Conservation (phyloP, 1,284 basidiomycete genomes). For the Gymnopus androsaceus region DNA sequence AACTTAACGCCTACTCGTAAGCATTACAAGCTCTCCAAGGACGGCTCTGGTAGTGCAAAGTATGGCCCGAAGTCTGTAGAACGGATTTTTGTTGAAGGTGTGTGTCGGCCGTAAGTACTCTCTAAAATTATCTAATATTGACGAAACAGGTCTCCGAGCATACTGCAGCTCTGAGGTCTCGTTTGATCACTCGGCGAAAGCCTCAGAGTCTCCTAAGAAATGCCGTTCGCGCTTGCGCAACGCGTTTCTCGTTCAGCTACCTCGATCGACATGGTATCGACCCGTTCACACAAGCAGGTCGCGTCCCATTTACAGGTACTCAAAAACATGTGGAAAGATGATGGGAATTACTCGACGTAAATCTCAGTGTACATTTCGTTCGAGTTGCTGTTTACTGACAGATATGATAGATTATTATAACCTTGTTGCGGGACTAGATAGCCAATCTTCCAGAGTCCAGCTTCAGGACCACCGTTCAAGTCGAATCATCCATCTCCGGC, state of each 20-base stretch:
- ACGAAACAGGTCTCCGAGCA: slow-evolving; percentile 61
- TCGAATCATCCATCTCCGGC: slow-evolving; percentile 31
- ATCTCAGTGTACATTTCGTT: slow-evolving; percentile 18
- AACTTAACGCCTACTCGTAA: slow-evolving; percentile 74
- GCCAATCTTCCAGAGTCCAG: slow-evolving; percentile 22
- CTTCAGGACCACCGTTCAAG: slow-evolving; percentile 14
- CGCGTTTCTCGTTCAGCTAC: slow-evolving; percentile 79
- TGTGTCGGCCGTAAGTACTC: too few relatives aligned
- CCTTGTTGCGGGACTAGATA: slow-evolving; percentile 76
- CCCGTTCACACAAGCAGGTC: slow-evolving; percentile 79
- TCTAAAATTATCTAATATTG: too few relatives aligned
- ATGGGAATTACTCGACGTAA: slow-evolving; percentile 50
- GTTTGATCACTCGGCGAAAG: not conserved
- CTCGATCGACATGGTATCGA: slow-evolving; percentile 65
- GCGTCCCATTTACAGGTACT: slow-evolving; percentile 82
- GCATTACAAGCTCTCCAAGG: slow-evolving; percentile 80
- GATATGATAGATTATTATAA: slow-evolving; percentile 41
- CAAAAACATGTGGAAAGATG: slow-evolving; percentile 83
- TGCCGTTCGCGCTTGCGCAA: slow-evolving; percentile 80
- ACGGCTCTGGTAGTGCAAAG: slow-evolving; percentile 72
- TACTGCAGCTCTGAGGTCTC: slow-evolving; percentile 70
- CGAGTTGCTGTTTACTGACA: slow-evolving; percentile 16
- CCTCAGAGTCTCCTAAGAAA: slow-evolving; percentile 55
- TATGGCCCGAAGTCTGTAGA: slow-evolving; percentile 80
- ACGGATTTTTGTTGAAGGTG: slow-evolving; percentile 74